Evolutionary conservation across 805 yeast genomes (phyloP), one percentile per base, ranked within the genome.

Genomic region (Yarrowia sp.): DNA sequence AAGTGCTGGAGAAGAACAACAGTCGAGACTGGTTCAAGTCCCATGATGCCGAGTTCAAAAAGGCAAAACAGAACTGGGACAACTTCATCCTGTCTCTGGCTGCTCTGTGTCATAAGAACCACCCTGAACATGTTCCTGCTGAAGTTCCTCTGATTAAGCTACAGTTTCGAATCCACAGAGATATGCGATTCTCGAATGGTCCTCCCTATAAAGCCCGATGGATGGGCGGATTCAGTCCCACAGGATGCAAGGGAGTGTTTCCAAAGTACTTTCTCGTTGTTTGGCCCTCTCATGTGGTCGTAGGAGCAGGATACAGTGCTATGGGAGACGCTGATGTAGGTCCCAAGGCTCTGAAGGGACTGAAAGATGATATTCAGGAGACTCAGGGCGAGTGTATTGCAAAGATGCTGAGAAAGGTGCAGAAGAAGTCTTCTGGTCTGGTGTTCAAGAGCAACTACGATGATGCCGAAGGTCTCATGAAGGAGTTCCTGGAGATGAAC

Each of bases 321-420:
- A 35, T 48, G 67, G 67, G 67, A 35, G 67, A 63, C 10, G 55
- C 56, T 4, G 67, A 63, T 48, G 67, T 63, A 1, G 67, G 67
- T 10, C 67, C 67, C 32, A 48, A 40, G 48, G n/a, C 56, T 8
- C 9, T 63, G n/a, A 63, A 63, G 16, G 40, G 48, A 10, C 67
- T 63, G 11, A 63, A 63, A 22, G 67, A 63, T 14, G 55, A 48
- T 2, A 63, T 63, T 9, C 55, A 43, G 40, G 48, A 63, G 22
- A 38, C 56, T 10, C 26, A 19, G 40, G 67, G 67, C 8, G 16
- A 49, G 16, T 48, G 56, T n/a, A 32, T 63, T 19, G 56, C 67
- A 14, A 48, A 63, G 26, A 16, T 63, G 46, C 48, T 63, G 12
- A 40, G 56, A 12, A 63, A 63, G 22, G 56, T 63, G 48, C 67